Conservation (phyloP, 139 green algal species). For the Picochlorum costavermella region DNA sequence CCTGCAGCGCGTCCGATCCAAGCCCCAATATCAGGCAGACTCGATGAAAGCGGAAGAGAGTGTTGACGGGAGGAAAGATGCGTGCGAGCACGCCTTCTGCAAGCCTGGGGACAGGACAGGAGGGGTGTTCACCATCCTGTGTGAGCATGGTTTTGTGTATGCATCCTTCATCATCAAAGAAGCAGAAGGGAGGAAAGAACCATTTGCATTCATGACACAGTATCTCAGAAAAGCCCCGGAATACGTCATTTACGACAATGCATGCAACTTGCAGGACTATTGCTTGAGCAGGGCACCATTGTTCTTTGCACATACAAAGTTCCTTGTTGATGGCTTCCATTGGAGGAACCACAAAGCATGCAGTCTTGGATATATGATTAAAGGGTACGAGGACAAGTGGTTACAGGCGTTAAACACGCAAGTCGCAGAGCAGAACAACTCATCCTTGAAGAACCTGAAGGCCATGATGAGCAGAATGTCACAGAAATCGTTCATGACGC, state of each 20-base stretch:
- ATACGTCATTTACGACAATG: background rate
- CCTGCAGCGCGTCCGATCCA: background rate
- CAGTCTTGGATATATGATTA: background rate
- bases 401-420: background rate
- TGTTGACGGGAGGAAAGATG: background rate
- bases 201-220: background rate
- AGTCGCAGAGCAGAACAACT: background rate
- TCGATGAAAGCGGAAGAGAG: background rate
- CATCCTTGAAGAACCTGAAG: background rate
- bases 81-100: background rate
- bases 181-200: conserved; percentile 2
- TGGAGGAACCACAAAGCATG: background rate
- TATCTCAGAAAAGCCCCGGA: background rate
- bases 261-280: conserved; percentile 2
- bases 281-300: conserved; percentile 1
- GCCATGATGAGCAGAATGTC: conserved; percentile 1
- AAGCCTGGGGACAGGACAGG: background rate
- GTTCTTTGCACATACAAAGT: background rate
- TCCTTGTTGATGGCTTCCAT: background rate
- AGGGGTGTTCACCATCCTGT: background rate
- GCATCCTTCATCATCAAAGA: conserved; percentile 2
- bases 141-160: conserved; percentile 2
- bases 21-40: background rate
- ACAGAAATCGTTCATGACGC: background rate
- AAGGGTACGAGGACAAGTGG: background rate